These are phyloP conservation scores for Chlorella sorokiniana DNA, from an alignment of 139 green algal genomes.

Conservation along the genomic window DNA sequence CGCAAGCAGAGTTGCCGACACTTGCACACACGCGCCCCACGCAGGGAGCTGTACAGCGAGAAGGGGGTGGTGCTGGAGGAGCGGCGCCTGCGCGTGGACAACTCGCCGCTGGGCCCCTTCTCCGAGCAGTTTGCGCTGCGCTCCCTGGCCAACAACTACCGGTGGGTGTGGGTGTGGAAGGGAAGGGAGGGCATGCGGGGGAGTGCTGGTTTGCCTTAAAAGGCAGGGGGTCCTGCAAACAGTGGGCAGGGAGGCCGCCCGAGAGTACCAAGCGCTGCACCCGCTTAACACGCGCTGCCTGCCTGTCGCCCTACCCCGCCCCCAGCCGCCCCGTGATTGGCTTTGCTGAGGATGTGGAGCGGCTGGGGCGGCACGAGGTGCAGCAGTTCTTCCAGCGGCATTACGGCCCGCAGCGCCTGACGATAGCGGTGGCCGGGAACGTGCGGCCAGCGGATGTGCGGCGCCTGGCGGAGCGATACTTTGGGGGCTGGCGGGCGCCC, in stretches of 20 bases:
- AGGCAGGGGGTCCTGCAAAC: neutral
- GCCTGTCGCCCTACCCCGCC: no score
- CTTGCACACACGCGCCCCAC: no score
- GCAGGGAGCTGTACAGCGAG: conserved; percentile 80
- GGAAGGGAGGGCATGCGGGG: neutral
- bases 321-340: conserved; percentile 79
- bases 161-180: neutral
- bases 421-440: conserved; percentile 73
- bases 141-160: conserved; percentile 75
- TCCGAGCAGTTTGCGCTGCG: conserved; percentile 46
- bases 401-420: conserved; percentile 71
- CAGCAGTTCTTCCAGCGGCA: conserved; percentile 57
- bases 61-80: conserved; percentile 89
- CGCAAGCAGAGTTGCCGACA: neutral
- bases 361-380: conserved; percentile 70
- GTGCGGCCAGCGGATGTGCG: conserved; percentile 38
- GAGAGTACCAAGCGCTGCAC: no score
- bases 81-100: conserved; percentile 81
- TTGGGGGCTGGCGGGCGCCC: conserved; percentile 14
- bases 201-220: no score
- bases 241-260: no score
- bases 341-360: conserved; percentile 63
- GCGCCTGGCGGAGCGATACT: conserved; percentile 14
- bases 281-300: no score
- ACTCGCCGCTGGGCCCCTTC: conserved; percentile 70